Conservation (phyloP, 495 filamentous ascomycete genomes). For the Neurospora cerealis region DNA sequence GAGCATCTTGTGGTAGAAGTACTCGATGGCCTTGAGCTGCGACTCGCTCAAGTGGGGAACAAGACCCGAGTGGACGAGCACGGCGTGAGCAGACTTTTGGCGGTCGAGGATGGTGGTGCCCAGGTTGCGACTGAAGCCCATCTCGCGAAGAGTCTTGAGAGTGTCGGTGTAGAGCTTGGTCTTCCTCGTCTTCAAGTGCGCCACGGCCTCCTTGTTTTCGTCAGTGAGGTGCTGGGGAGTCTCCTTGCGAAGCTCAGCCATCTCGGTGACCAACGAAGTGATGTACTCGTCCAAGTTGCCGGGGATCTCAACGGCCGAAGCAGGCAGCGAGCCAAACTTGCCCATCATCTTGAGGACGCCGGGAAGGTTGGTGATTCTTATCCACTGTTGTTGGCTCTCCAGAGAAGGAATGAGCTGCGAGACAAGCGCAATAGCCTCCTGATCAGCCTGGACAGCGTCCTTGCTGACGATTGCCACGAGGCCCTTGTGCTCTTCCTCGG, state of each 20-base stretch:
- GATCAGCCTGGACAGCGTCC: constrained; percentile 22
- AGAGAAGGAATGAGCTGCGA: constrained; percentile 43
- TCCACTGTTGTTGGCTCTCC: constrained; percentile 43
- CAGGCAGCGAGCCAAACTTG: constrained; percentile 39
- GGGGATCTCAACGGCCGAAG: constrained; percentile 43
- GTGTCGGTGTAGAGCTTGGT: constrained; percentile 85
- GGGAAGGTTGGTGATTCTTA: constrained; percentile 57
- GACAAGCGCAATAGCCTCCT: constrained; percentile 41
- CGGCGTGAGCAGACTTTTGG: constrained; percentile 57
- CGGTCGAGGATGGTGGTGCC: constrained; percentile 54
- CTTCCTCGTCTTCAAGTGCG: constrained; percentile 83
- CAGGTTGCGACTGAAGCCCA: constrained; percentile 81
- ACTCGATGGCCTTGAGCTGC: constrained; percentile 40
- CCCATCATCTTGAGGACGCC: constrained; percentile 46
- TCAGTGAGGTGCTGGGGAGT: constrained; percentile 69
- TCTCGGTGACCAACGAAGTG: constrained; percentile 53
- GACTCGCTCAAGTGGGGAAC: constrained; percentile 7
- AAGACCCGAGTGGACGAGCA: constrained; percentile 41
- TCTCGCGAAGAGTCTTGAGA: constrained; percentile 65
- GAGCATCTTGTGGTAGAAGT: constrained; percentile 68
- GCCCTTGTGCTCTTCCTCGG: constrained; percentile 32
- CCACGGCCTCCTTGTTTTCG: constrained; percentile 70
- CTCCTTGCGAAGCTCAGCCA: constrained; percentile 62
- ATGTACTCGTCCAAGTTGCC: constrained; percentile 57
- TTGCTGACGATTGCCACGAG: not conserved